Evolutionary conservation across 768 basidiomycete genomes (phyloP), one percentile per base, ranked within the genome.

Genomic region (Boletellus sp.): DNA sequence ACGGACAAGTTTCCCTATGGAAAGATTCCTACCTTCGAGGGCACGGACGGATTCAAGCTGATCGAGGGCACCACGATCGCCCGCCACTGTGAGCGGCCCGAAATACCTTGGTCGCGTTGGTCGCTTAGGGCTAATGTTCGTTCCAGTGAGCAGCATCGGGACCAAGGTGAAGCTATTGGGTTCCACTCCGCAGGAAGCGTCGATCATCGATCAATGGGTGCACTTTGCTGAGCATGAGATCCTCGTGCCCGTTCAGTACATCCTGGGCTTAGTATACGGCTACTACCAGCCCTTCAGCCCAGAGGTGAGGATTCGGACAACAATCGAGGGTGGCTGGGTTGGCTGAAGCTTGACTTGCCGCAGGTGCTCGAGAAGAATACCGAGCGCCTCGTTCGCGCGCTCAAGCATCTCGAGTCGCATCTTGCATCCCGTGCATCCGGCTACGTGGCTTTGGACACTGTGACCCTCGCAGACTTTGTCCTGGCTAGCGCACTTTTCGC

Each of bases 161-260:
- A 48, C 52, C 20, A 42, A 51, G 12, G 20, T 48, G 0, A 45
- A 52, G 13, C 31, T 62, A 34, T 34, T 59, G 32, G 59, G 57
- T 22, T 45, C 47, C 3, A 20, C 36, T 20, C 13, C 39, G 11
- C 42, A 59, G 16, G 55, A 61, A 26, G n/a, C 31, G 0, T 40
- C 47, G 0, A 28, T 53, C 3, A 28, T 62, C 7, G 57, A 63
- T 48, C 61, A 61, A 15, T 63, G 60, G 57, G 15, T 40, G 6
- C 61, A 57, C 45, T 63, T 55, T 40, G 50, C 42, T 12, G 60
- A 63, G 13, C 39, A 44, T 2, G 61, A 62, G 17, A 45, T 63
- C 22, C 24, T 52, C 4, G 7, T 0, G 0, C 42, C 50, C 4
- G 0, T 1, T 0, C 16, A 41, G 12, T 13, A 0, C 12, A 10